phyloP scores from a whole-genome alignment of 495 filamentous ascomycete genomes.

The Penicillium egyptiacum region DNA sequence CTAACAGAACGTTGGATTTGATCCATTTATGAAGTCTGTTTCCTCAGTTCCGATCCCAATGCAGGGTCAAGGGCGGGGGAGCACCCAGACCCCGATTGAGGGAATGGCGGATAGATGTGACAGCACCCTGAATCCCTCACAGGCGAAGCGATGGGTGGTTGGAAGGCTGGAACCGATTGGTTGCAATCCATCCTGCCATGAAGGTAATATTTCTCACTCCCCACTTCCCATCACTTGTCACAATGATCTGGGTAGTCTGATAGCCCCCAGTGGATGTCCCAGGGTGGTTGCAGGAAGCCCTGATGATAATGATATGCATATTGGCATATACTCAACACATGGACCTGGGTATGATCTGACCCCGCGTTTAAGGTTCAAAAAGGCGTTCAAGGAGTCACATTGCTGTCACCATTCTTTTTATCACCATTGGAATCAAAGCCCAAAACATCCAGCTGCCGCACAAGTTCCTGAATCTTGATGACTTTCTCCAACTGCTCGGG shows the following conservation, averaged over 20 bases:
- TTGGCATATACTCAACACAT: neutral
- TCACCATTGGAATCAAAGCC: constrained; percentile 75
- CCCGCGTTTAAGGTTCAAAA: neutral
- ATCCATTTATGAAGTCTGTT: neutral
- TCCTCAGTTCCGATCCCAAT: neutral
- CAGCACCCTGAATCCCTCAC: neutral
- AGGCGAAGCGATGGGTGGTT: neutral
- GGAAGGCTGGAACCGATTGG: neutral
- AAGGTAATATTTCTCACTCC: neutral
- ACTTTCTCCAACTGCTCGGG: constrained; percentile 98
- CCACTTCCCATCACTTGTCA: neutral
- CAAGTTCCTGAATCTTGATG: constrained; percentile 91
- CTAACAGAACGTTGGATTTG: neutral
- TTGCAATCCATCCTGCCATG: neutral
- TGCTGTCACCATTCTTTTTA: constrained; percentile 35
- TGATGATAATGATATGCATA: neutral
- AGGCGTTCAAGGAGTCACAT: constrained; percentile 17
- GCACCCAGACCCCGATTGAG: neutral
- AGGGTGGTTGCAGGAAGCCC: neutral
- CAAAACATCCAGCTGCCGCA: constrained; percentile 80
- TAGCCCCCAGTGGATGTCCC: neutral
- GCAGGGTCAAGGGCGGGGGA: neutral
- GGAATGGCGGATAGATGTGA: neutral
- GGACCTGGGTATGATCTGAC: neutral
- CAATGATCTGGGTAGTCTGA: neutral